phyloP scores from a whole-genome alignment of 495 filamentous ascomycete genomes.

The Neurospora sp. region DNA sequence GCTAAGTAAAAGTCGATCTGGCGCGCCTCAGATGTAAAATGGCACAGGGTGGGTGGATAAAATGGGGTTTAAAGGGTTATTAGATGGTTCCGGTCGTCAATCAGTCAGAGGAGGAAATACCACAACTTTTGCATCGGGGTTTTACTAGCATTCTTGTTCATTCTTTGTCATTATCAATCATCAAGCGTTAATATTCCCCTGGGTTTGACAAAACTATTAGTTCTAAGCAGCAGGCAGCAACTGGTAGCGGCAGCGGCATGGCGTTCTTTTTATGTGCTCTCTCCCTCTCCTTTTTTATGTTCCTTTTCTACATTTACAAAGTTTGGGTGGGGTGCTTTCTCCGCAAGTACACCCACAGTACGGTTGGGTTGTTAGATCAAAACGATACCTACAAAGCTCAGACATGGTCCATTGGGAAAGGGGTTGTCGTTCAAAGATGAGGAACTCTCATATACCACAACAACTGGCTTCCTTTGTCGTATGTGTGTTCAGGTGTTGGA shows the following conservation, averaged over 20 bases:
- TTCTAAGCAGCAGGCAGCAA: not conserved
- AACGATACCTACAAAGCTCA: not conserved
- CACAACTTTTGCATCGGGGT: not conserved
- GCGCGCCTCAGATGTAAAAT: slow-evolving; percentile 32
- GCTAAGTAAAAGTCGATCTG: slow-evolving; percentile 27
- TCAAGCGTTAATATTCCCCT: not conserved
- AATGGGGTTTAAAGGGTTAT: not conserved
- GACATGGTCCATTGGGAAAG: not conserved
- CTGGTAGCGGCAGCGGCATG: not conserved
- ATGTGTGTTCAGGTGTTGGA: not conserved
- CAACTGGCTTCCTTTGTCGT: not conserved
- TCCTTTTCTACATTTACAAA: not conserved
- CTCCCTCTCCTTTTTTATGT: not conserved
- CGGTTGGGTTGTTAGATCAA: not conserved
- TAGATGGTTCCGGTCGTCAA: not conserved
- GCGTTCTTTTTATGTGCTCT: not conserved
- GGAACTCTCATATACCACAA: not conserved
- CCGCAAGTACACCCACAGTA: not conserved
- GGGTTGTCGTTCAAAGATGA: not conserved
- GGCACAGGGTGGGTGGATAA: not conserved
- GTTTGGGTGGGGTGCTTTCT: not conserved
- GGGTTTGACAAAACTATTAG: not conserved
- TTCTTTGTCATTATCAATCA: not conserved
- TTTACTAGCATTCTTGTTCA: not conserved
- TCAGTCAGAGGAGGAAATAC: not conserved